Percentiles rank a stretch among this genome's conserved stretches.
phyloP scores from a whole-genome alignment of 2,329 filamentous ascomycete species.

The Simplicillium aogashimaense region DNA sequence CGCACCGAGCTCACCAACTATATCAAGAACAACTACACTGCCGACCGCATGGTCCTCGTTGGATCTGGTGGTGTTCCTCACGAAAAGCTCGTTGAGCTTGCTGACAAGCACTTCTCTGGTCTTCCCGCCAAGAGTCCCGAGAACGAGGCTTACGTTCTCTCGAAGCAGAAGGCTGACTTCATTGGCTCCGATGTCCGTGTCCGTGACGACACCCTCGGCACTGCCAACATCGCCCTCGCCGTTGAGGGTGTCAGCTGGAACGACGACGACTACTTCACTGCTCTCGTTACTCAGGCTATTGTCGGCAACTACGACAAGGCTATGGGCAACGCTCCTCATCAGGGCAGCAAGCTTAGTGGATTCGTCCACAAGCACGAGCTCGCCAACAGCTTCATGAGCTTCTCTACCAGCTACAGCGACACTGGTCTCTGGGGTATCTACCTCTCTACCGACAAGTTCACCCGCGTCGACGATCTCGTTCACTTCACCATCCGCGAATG shows the following conservation, averaged over 20 bases:
- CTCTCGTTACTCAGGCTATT: constrained; percentile 93
- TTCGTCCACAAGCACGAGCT: constrained; percentile 91
- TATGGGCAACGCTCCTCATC: constrained; percentile 93
- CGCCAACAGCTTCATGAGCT: constrained; percentile 99
- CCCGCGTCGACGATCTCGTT: constrained; percentile 83
- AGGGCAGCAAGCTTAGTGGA: constrained; percentile 95
- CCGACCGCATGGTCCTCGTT: constrained; percentile 98
- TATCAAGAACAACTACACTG: constrained; percentile 99
- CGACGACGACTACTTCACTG: constrained; percentile 98
- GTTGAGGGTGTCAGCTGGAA: constrained; percentile 99
- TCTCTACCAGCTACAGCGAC: constrained; percentile 98
- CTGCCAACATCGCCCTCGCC: constrained; percentile 95
- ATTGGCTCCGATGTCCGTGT: constrained; percentile 92
- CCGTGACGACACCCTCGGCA: constrained; percentile 90
- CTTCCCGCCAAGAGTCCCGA: constrained; percentile 69
- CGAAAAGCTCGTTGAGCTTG: constrained; percentile 86
- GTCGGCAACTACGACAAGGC: constrained; percentile 99
- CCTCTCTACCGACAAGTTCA: constrained; percentile 83
- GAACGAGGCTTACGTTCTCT: constrained; percentile 63
- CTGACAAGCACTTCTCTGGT: constrained; percentile 86
- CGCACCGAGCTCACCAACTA: constrained; percentile 86
- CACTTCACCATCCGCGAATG: constrained; percentile 98
- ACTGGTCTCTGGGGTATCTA: constrained; percentile 99
- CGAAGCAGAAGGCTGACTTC: constrained; percentile 88
- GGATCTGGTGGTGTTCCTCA: constrained; percentile 91